Base-by-base conservation (phyloP, 306 rosid genomes). In the Prunus dulcis region DNA sequence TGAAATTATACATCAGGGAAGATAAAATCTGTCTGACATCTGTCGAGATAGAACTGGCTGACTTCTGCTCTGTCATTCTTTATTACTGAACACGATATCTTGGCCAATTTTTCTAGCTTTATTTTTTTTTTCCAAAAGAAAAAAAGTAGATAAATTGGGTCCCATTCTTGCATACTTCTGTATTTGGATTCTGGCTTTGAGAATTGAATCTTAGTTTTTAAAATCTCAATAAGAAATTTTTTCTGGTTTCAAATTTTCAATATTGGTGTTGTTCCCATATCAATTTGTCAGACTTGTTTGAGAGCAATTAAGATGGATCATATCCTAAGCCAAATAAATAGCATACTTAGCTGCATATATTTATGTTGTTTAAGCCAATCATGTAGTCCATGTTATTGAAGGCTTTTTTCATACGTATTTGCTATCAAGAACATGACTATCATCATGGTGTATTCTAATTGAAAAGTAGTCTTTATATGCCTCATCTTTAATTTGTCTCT, bases 401-500 rank as follows among this genome's bases (percentile, higher is more conserved):
- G 49, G 63, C 47, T 53, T 12, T 32, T 20, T 56, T 38, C 43
- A 3, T 38, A 38, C 43, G 43, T 38, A 38, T 38, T 38, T 38
- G 43, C 43, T 38, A 38, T 7, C 5, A 10, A 72, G 23, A 72
- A 17, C 20, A 38, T 72, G 66, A 38, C 53, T 71, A 55, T 71
- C 50, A 71, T 17, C 58, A 49, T 56, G 66, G 25, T 41, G 20
- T 25, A 41, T 41, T 20, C 23, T 57, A 72, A n/a, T 20, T 9
- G 53, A 72, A 41, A 38, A 17, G 23, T 38, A 23, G 55, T 57
- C 32, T 9, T 45, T 12, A 41, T 41, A 25, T 69, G 20, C 51
- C 64, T 70, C 64, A 58, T 67, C 67, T 34, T 69, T n/a, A 43
- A 30, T 12, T 67, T 69, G 25, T 58, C 28, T 7, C 62, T 74